These are phyloP conservation scores for Neurospora sp. DNA, from an alignment of 2,329 filamentous ascomycete species.

Conservation along the genomic window DNA sequence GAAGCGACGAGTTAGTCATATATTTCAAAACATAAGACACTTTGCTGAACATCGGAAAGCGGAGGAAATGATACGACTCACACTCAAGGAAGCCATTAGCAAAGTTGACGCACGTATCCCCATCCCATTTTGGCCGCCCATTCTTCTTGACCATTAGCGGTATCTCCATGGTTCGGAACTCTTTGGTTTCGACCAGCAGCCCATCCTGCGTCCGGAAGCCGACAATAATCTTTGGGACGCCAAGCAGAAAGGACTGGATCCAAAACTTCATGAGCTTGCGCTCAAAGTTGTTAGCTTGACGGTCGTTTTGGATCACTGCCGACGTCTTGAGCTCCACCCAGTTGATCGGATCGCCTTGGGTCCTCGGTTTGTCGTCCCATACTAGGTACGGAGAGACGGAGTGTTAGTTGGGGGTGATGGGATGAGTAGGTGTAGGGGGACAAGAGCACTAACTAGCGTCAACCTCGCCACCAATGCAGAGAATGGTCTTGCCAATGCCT, in stretches of 20 bases:
- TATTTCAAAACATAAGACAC: not conserved
- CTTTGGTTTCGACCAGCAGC: constrained; percentile 61
- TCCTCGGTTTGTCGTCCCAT: constrained; percentile 69
- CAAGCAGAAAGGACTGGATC: constrained; percentile 91
- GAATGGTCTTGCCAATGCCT: constrained; percentile 62
- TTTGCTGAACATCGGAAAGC: not conserved
- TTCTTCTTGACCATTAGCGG: constrained; percentile 62
- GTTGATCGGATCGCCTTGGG: constrained; percentile 59
- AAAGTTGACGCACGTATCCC: constrained; percentile 90
- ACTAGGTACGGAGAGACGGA: constrained; percentile 35
- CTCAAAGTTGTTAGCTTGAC: constrained; percentile 69
- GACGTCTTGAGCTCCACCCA: constrained; percentile 95
- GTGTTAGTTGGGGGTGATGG: not conserved
- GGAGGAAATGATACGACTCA: constrained; percentile 30
- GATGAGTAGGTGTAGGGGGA: constrained; percentile 4
- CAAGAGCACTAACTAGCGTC: constrained; percentile 57
- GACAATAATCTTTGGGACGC: constrained; percentile 84
- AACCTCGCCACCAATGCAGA: constrained; percentile 88
- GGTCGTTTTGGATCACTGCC: constrained; percentile 57
- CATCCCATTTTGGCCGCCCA: constrained; percentile 70
- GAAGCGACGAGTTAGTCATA: not conserved
- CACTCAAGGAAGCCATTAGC: constrained; percentile 68
- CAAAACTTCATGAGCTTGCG: constrained; percentile 91
- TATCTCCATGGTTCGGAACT: constrained; percentile 70
- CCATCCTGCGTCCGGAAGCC: constrained; percentile 72